phyloP scores from a whole-genome alignment of 192 early-diverging fungal species.

The Phlyctochytrium bullatum region DNA sequence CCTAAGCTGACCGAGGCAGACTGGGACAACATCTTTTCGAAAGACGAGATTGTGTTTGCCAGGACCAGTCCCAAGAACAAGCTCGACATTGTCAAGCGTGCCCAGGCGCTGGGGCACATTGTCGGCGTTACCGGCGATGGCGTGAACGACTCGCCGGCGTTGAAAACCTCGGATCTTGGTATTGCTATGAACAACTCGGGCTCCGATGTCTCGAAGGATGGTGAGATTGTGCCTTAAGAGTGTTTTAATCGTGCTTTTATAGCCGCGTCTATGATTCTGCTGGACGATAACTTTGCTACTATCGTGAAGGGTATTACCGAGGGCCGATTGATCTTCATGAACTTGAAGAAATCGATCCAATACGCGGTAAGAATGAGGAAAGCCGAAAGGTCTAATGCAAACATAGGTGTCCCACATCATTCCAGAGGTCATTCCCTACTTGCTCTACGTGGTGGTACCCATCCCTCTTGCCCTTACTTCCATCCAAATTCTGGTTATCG shows the following conservation, averaged over 20 bases:
- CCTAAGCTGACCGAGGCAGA: slow-evolving; percentile 70
- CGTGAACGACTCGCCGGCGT: slow-evolving; percentile 92
- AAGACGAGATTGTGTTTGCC: slow-evolving; percentile 89
- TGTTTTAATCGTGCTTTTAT: background rate
- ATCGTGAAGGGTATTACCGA: slow-evolving; percentile 89
- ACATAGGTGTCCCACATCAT: slow-evolving; percentile 73
- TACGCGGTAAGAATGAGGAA: slow-evolving; percentile 12
- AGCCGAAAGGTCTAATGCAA: background rate
- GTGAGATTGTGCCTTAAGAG: background rate
- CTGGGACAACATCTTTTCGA: slow-evolving; percentile 79
- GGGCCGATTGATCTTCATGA: slow-evolving; percentile 91
- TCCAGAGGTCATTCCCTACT: slow-evolving; percentile 83
- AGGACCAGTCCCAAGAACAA: slow-evolving; percentile 93
- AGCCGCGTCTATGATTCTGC: slow-evolving; percentile 90
- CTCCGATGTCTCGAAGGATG: slow-evolving; percentile 88
- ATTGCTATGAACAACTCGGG: slow-evolving; percentile 97
- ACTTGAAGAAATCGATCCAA: slow-evolving; percentile 89
- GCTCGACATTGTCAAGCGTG: slow-evolving; percentile 88
- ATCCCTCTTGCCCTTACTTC: slow-evolving; percentile 80
- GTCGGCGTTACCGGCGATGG: slow-evolving; percentile 96
- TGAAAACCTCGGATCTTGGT: slow-evolving; percentile 94
- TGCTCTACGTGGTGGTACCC: slow-evolving; percentile 87
- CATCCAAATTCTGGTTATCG: slow-evolving; percentile 85
- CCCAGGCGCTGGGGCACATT: slow-evolving; percentile 88
- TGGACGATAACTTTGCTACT: slow-evolving; percentile 97